These are phyloP conservation scores for Pseudocercospora vitis DNA, from an alignment of 2,329 filamentous ascomycete genomes.

Conservation along the genomic window DNA sequence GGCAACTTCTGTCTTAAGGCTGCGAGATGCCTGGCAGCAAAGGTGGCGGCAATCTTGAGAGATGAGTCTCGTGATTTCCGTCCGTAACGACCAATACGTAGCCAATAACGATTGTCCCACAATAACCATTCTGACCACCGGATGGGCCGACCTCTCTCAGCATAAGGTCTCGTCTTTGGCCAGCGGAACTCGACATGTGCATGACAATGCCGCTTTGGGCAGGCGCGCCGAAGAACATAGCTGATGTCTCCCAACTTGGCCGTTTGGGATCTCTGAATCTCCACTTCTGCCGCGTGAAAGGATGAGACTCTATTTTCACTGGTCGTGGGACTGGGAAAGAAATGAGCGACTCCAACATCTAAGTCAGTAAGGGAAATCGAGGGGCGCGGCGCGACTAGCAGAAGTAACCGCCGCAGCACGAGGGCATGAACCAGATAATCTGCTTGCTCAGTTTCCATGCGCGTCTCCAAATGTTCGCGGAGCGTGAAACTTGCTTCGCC, in stretches of 20 bases:
- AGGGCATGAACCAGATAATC: conserved; percentile 39
- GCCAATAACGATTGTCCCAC: conserved; percentile 60
- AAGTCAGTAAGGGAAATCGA: conserved; percentile 48
- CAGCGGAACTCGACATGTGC: not conserved
- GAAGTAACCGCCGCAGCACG: conserved; percentile 51
- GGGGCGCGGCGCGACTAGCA: conserved; percentile 51
- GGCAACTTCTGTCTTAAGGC: not conserved
- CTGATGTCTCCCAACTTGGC: not conserved
- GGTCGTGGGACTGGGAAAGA: conserved; percentile 44
- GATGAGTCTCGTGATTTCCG: not conserved
- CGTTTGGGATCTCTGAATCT: conserved; percentile 14
- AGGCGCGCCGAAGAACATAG: not conserved
- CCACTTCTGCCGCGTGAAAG: not conserved
- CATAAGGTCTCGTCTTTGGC: not conserved
- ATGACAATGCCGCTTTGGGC: not conserved
- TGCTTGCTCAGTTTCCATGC: not conserved
- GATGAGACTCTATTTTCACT: not conserved
- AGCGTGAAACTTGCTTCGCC: conserved; percentile 29
- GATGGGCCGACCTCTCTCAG: not conserved
- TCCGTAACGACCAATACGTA: conserved; percentile 41
- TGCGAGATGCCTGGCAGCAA: not conserved
- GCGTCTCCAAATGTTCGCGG: not conserved
- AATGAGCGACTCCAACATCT: conserved; percentile 39
- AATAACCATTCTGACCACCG: conserved; percentile 42
- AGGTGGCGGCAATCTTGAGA: conserved; percentile 6